A percentile compares a stretch with the other conserved stretches of the same genome.
These are phyloP conservation scores for Zygoascus sp. DNA, from an alignment of 1,139 yeast genomes.

Conservation along the genomic window DNA sequence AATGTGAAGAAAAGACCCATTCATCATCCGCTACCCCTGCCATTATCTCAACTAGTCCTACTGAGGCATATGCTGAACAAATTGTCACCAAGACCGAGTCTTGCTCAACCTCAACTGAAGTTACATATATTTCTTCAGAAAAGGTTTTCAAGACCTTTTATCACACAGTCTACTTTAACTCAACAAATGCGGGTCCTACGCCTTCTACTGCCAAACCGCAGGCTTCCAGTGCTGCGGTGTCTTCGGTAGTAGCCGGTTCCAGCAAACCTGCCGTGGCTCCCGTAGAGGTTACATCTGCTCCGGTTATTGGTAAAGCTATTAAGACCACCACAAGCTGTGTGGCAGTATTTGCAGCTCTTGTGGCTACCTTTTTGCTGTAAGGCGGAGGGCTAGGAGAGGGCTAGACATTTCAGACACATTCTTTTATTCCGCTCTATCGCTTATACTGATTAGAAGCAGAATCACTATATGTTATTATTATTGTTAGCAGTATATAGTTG, in stretches of 20 bases:
- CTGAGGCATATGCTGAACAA: background rate
- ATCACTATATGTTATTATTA: too few relatives aligned
- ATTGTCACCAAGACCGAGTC: background rate
- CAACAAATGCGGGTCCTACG: background rate
- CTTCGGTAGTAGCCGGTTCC: background rate
- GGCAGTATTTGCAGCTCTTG: background rate
- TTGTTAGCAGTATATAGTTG: too few relatives aligned
- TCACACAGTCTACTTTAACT: background rate
- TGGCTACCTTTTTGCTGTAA: background rate
- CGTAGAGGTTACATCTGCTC: background rate
- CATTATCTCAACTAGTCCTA: background rate
- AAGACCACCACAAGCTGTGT: background rate
- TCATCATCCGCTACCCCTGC: background rate
- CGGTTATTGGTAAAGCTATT: background rate
- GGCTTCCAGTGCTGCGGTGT: background rate
- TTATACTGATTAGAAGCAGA: too few relatives aligned
- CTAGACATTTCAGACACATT: too few relatives aligned
- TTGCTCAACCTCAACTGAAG: background rate
- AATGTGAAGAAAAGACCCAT: slow-evolving; percentile 1
- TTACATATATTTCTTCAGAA: background rate
- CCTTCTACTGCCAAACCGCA: background rate
- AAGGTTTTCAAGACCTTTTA: background rate
- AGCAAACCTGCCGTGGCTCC: background rate
- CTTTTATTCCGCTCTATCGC: too few relatives aligned
- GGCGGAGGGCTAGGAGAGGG: too few relatives aligned